Conservation (phyloP, 176 grass and related monocot genomes). For the Triticum timopheevii region DNA sequence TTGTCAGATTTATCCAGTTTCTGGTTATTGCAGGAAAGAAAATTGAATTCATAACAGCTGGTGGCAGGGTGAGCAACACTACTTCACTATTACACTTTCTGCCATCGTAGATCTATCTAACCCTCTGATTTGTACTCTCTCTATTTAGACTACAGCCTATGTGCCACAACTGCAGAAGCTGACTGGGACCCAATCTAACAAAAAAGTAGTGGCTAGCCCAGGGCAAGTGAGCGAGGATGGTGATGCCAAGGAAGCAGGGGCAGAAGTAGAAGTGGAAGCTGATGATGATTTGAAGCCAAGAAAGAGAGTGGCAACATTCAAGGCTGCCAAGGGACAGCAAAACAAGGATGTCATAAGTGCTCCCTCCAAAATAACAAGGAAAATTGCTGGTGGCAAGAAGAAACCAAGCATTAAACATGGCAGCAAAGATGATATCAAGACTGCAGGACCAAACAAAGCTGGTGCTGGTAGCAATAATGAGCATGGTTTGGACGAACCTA, state of each 20-base stretch:
- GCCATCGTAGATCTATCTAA: neutral
- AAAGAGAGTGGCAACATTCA: constrained; percentile 22
- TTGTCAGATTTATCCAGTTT: constrained; percentile 32
- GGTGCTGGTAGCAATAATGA: neutral
- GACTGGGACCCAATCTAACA: constrained; percentile 40
- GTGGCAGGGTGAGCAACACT: constrained; percentile 73
- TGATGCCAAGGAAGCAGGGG: constrained; percentile 23
- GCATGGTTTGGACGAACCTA: neutral
- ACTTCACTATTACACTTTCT: constrained; percentile 13
- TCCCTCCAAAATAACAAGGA: constrained; percentile 11
- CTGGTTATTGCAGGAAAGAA: constrained; percentile 64
- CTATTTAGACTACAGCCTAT: constrained; percentile 71
- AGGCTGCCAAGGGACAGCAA: constrained; percentile 10
- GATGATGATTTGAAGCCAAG: constrained; percentile 34
- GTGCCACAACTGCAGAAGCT: constrained; percentile 82
- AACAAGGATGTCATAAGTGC: neutral
- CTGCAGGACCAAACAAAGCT: neutral
- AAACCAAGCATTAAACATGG: neutral
- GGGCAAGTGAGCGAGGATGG: constrained; percentile 30
- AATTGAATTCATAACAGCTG: constrained; percentile 92
- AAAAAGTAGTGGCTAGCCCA: constrained; percentile 19
- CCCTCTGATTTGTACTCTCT: neutral
- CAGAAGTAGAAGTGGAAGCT: neutral
- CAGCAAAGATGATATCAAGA: neutral
- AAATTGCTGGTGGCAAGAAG: constrained; percentile 1